These are phyloP conservation scores for Amanita molliuscula DNA, from an alignment of 768 basidiomycete species.

Conservation along the genomic window DNA sequence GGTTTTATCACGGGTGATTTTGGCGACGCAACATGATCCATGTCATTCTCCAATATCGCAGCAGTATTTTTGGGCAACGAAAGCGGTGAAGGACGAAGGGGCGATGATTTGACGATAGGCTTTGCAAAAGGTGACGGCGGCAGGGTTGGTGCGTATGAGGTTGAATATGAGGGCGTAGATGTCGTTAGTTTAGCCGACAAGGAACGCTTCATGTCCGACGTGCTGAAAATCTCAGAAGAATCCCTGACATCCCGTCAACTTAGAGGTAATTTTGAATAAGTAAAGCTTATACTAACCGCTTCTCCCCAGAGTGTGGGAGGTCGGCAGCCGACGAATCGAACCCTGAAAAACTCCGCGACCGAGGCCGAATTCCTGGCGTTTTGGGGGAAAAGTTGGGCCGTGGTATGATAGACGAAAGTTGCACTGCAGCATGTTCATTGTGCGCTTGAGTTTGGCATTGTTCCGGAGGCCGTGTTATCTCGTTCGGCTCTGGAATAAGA, in stretches of 20 bases:
- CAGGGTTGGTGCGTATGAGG: conserved; percentile 3
- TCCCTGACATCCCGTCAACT: background rate
- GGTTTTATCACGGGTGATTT: conserved; percentile 18
- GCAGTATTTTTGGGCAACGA: conserved; percentile 30
- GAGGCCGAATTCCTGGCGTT: conserved; percentile 40
- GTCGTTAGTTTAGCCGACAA: conserved; percentile 3
- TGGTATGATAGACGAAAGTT: conserved; percentile 24
- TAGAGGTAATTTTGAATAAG: background rate
- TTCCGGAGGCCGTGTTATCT: no score
- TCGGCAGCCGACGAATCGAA: conserved; percentile 34
- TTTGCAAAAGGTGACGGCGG: conserved; percentile 9
- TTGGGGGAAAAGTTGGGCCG: conserved; percentile 59
- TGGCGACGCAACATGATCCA: conserved; percentile 5
- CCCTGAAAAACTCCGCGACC: conserved; percentile 72
- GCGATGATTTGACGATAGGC: conserved; percentile 15
- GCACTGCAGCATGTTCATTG: background rate
- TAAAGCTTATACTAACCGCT: conserved; percentile 16
- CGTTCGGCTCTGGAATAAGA: background rate
- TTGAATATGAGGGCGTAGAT: conserved; percentile 8
- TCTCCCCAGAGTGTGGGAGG: conserved; percentile 17
- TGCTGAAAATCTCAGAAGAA: background rate
- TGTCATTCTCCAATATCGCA: conserved; percentile 2
- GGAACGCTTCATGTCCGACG: conserved; percentile 15
- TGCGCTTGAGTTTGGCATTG: background rate
- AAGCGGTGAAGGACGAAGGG: conserved; percentile 29